Conservation (phyloP, 2,329 filamentous ascomycete genomes). For the Apiospora arundinis region DNA sequence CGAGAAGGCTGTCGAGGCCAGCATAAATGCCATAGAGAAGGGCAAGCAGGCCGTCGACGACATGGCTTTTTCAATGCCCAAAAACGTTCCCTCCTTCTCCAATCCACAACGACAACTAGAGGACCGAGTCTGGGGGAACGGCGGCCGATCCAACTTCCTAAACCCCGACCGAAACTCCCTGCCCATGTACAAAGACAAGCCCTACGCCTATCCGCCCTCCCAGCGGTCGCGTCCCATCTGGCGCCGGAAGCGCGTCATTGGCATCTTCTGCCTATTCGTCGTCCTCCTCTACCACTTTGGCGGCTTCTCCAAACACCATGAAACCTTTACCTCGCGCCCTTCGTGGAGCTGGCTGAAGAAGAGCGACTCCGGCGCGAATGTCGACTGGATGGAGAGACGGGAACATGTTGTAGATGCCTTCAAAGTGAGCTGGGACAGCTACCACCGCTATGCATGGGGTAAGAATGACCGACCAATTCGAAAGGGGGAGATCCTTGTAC, state of each 20-base stretch:
- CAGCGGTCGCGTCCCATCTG: conserved; percentile 65
- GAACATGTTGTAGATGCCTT: conserved; percentile 90
- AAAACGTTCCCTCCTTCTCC: conserved; percentile 72
- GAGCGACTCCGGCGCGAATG: conserved; percentile 46
- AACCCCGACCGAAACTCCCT: conserved; percentile 54
- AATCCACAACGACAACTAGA: conserved; percentile 70
- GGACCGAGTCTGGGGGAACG: conserved; percentile 69
- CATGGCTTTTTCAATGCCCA: conserved; percentile 72
- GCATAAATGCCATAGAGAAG: conserved; percentile 54
- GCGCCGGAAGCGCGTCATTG: conserved; percentile 66
- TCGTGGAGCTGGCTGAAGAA: conserved; percentile 65
- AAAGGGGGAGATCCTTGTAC: background rate
- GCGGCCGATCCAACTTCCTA: conserved; percentile 40
- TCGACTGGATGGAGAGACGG: conserved; percentile 80
- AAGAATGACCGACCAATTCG: conserved; percentile 44
- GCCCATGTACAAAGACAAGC: conserved; percentile 99
- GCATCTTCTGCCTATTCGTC: conserved; percentile 61
- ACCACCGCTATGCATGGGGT: conserved; percentile 95
- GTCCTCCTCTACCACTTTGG: conserved; percentile 74
- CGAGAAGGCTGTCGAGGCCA: conserved; percentile 56
- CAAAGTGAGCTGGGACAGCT: conserved; percentile 88
- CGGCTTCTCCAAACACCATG: conserved; percentile 53
- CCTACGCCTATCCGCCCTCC: conserved; percentile 73
- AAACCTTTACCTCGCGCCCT: conserved; percentile 45
- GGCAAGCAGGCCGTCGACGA: conserved; percentile 47